Percentiles rank a stretch among this genome's conserved stretches.
Conservation (phyloP, 1,139 yeast species). For the Taiozyma sp. region DNA sequence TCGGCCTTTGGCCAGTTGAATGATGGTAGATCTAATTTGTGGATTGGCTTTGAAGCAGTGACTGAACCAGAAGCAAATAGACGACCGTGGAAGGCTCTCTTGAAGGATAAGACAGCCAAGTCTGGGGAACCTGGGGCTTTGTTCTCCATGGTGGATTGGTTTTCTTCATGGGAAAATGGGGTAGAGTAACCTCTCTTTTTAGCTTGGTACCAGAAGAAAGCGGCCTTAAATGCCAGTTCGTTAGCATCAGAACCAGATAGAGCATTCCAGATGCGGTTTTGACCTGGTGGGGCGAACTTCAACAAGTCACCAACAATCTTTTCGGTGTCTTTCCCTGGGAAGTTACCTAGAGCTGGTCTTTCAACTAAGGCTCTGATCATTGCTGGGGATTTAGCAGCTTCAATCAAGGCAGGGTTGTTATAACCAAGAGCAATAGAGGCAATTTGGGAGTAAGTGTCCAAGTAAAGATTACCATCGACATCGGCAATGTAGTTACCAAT, state of each 20-base stretch:
- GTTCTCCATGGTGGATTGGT: conserved; percentile 60
- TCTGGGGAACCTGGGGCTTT: conserved; percentile 65
- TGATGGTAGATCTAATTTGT: conserved; percentile 72
- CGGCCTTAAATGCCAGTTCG: conserved; percentile 75
- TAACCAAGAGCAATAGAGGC: conserved; percentile 74
- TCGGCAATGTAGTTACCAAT: conserved; percentile 69
- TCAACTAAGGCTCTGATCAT: conserved; percentile 66
- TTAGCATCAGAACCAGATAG: conserved; percentile 74
- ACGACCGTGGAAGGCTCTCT: conserved; percentile 73
- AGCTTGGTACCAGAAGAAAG: conserved; percentile 67
- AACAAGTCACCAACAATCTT: conserved; percentile 51
- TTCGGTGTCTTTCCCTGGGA: conserved; percentile 55
- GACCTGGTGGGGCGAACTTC: conserved; percentile 68
- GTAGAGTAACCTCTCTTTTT: conserved; percentile 50
- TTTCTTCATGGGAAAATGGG: conserved; percentile 53
- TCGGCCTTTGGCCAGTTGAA: conserved; percentile 78
- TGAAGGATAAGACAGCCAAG: conserved; percentile 63
- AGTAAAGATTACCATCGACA: conserved; percentile 60
- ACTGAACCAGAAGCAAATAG: conserved; percentile 69
- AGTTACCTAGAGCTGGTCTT: conserved; percentile 74
- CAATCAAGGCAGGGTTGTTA: conserved; percentile 64
- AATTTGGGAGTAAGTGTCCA: conserved; percentile 70
- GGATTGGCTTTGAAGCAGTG: conserved; percentile 72
- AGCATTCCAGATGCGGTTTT: conserved; percentile 63
- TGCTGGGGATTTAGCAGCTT: conserved; percentile 58